A percentile compares a stretch with the other conserved stretches of the same genome.
These are phyloP conservation scores for Grifola frondosa DNA, from an alignment of 1,284 basidiomycete genomes.

Conservation along the genomic window DNA sequence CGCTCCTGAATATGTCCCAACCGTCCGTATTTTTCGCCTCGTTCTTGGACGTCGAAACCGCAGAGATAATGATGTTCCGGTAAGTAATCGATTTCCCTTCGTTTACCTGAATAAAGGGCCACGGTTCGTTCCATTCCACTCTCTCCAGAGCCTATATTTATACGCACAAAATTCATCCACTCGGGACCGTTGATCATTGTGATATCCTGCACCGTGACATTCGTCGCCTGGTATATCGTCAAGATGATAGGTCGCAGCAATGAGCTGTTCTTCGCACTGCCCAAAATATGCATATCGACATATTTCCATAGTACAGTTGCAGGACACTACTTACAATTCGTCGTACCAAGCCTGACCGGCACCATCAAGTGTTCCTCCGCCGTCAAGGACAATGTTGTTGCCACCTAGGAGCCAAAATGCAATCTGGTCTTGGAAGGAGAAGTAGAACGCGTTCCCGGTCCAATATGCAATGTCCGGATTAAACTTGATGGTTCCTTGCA, in stretches of 20 bases:
- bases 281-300: neutral
- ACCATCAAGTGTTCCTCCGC: constrained; percentile 62
- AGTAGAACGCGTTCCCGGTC: constrained; percentile 54
- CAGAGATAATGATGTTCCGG: constrained; percentile 36
- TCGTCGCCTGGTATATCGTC: constrained; percentile 55
- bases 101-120: constrained; percentile 23
- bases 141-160: neutral
- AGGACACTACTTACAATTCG: constrained; percentile 41
- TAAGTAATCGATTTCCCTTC: constrained; percentile 42
- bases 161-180: constrained; percentile 54
- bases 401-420: constrained; percentile 68
- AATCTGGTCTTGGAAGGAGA: constrained; percentile 56
- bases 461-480: constrained; percentile 52
- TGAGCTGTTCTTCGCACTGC: constrained; percentile 33
- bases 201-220: constrained; percentile 54
- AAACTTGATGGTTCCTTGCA: constrained; percentile 53
- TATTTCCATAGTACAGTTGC: neutral
- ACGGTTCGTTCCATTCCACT: neutral
- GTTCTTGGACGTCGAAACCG: constrained; percentile 45
- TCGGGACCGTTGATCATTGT: constrained; percentile 41
- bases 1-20: constrained; percentile 59
- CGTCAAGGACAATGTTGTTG: constrained; percentile 52
- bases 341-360: constrained; percentile 61
- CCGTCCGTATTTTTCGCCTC: constrained; percentile 57
- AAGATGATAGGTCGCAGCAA: constrained; percentile 63